phyloP scores from a whole-genome alignment of 2,329 filamentous ascomycete genomes.

The Fusarium equiseti region DNA sequence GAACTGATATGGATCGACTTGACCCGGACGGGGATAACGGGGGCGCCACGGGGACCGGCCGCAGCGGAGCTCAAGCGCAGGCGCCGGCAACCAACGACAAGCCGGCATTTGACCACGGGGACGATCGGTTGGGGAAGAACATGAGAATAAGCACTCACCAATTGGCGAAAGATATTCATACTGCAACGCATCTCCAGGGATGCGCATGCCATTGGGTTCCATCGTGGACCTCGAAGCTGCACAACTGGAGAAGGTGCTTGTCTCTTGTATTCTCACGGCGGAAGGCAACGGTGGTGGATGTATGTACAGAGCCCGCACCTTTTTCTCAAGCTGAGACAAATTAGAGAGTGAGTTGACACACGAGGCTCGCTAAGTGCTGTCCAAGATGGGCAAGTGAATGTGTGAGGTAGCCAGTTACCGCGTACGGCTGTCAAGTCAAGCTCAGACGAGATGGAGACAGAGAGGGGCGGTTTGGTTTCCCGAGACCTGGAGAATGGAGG shows the following conservation, averaged over 20 bases:
- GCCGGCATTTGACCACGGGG: constrained; percentile 59
- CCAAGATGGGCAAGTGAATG: constrained; percentile 48
- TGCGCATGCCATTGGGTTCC: constrained; percentile 58
- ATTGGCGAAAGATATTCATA: constrained; percentile 65
- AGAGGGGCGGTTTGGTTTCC: constrained; percentile 43
- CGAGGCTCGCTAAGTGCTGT: constrained; percentile 32
- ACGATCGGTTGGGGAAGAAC: constrained; percentile 57
- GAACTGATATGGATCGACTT: constrained; percentile 34
- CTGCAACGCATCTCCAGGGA: constrained; percentile 59
- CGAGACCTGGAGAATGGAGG: constrained; percentile 39
- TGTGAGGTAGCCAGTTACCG: constrained; percentile 34
- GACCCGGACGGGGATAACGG: constrained; percentile 44
- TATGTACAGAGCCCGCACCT: constrained; percentile 24
- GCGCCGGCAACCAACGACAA: constrained; percentile 60
- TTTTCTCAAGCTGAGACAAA: constrained; percentile 26
- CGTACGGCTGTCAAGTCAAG: constrained; percentile 16
- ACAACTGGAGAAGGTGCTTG: constrained; percentile 36
- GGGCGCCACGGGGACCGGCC: constrained; percentile 46
- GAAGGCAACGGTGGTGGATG: constrained; percentile 27
- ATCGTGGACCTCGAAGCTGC: constrained; percentile 47
- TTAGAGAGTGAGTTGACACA: constrained; percentile 22
- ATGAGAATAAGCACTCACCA: constrained; percentile 61
- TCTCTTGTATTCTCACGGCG: constrained; percentile 20
- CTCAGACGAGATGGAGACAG: constrained; percentile 32
- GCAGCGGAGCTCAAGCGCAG: constrained; percentile 44